A percentile compares a stretch with the other conserved stretches of the same genome.
Conservation (phyloP, 2,329 filamentous ascomycete genomes). For the Emergomyces orientalis region DNA sequence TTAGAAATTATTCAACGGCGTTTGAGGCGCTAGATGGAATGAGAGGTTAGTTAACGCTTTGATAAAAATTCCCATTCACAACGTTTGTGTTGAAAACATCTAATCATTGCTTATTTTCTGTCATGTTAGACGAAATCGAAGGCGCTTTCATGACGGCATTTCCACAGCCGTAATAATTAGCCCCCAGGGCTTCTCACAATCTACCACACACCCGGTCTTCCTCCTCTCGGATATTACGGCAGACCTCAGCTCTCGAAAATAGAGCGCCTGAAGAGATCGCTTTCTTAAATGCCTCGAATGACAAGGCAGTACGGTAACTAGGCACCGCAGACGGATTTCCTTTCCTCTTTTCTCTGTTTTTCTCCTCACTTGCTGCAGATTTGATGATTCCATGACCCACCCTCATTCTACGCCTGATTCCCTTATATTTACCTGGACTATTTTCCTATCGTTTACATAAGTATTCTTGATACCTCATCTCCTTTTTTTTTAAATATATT, state of each 20-base stretch:
- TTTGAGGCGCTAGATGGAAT: constrained; percentile 38
- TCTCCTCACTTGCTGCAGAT: background rate
- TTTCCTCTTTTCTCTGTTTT: background rate
- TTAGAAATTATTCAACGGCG: constrained; percentile 34
- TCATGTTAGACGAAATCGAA: constrained; percentile 32
- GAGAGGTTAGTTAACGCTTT: constrained; percentile 28
- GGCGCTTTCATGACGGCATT: constrained; percentile 37
- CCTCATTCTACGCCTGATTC: background rate
- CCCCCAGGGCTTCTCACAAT: background rate
- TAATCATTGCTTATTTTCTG: background rate
- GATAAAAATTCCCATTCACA: background rate
- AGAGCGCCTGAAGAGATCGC: background rate
- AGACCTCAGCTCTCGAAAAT: background rate
- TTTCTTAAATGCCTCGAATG: background rate
- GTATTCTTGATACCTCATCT: background rate
- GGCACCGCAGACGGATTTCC: background rate
- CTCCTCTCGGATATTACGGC: background rate
- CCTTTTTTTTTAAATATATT: too few species aligned
- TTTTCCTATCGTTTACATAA: background rate
- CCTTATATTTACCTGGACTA: background rate
- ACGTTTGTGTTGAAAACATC: background rate
- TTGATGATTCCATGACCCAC: background rate
- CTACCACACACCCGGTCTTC: background rate
- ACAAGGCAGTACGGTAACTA: background rate
- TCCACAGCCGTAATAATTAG: constrained; percentile 19